Evolutionary conservation across 768 basidiomycete species (phyloP), one percentile per base, ranked within the genome.

Genomic region (Hemileccinum impolitum): DNA sequence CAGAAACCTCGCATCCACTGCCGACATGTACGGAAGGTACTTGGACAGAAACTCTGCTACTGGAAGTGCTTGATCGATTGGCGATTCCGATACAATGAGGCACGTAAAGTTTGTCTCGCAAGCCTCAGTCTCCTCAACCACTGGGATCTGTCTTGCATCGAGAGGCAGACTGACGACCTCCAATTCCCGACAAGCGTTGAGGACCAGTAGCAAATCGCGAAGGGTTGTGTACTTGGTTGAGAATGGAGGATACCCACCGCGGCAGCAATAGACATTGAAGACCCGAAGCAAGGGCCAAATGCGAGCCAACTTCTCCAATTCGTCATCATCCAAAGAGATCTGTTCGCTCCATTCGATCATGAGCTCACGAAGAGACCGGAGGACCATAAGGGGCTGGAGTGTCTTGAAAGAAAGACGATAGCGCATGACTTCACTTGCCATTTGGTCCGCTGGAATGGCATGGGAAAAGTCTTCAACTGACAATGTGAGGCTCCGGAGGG

Each of bases 101-200:
- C 4, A 18, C 2, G 8, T 12, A 25, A 58, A 45, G 7, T 34
- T 2, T 5, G 47, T 48, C 13, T 43, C 13, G 8, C 36, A 30
- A 5, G 42, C 15, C 5, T 37, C 25, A 19, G 30, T 15, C 2
- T 39, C 48, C 13, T 45, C 6, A 18, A 32, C 21, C 34, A 17
- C 25, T 15, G 55, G 58, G 4, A 60, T 38, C 5, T 57, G 4
- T 32, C 44, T 44, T 9, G 55, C 58, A 14, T 60, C 59, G 15
- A 60, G 30, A 3, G 50, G 38, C 0, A 57, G 34, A 18, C 18
- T 31, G 40, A 57, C 13, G 3, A 14, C 25, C 4, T 15, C 1
- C 17, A 61, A 25, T 2, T 36, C 12, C 1, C 40, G 45, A 17
- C 42, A 57, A 1, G 23, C 14, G 1, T 37, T 15, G 30, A 46